A percentile compares a stretch with the other conserved stretches of the same genome.
phyloP scores from a whole-genome alignment of 805 yeast species.

The Candida insectorum region DNA sequence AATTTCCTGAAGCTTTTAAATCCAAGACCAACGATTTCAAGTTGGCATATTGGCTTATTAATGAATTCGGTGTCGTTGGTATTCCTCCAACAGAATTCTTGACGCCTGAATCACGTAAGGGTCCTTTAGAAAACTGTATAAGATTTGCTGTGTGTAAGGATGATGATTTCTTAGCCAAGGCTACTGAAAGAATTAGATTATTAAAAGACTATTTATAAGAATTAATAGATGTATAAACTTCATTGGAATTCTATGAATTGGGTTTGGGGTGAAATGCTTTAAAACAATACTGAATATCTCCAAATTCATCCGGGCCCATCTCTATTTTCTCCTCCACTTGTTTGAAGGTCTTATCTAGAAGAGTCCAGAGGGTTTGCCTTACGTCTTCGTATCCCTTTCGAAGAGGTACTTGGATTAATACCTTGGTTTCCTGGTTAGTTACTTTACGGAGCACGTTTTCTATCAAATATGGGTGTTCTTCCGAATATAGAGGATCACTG shows the following conservation, averaged over 20 bases:
- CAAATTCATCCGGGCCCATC: constrained; percentile 83
- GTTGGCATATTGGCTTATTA: constrained; percentile 88
- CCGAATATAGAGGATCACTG: constrained; percentile 88
- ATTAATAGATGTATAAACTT: neutral
- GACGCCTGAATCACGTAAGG: constrained; percentile 55
- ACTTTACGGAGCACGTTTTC: constrained; percentile 54
- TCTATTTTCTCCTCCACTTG: constrained; percentile 43
- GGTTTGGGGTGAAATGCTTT: no score
- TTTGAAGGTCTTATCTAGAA: constrained; percentile 40
- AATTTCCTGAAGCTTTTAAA: constrained; percentile 64
- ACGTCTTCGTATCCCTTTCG: constrained; percentile 65
- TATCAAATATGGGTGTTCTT: constrained; percentile 75
- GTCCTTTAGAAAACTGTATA: constrained; percentile 77
- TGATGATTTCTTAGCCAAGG: constrained; percentile 73
- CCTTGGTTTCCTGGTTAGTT: constrained; percentile 36
- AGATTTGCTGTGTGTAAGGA: constrained; percentile 97
- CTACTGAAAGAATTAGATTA: constrained; percentile 69
- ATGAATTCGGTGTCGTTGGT: constrained; percentile 89
- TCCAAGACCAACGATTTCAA: constrained; percentile 80
- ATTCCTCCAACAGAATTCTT: constrained; percentile 98
- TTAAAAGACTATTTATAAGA: constrained; percentile 54
- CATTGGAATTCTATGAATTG: neutral
- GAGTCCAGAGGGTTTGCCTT: constrained; percentile 55
- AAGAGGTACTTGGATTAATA: constrained; percentile 74
- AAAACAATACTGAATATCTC: constrained; percentile 59